Conservation (phyloP, 176 grass and related monocot genomes). For the Oryza australiensis region DNA sequence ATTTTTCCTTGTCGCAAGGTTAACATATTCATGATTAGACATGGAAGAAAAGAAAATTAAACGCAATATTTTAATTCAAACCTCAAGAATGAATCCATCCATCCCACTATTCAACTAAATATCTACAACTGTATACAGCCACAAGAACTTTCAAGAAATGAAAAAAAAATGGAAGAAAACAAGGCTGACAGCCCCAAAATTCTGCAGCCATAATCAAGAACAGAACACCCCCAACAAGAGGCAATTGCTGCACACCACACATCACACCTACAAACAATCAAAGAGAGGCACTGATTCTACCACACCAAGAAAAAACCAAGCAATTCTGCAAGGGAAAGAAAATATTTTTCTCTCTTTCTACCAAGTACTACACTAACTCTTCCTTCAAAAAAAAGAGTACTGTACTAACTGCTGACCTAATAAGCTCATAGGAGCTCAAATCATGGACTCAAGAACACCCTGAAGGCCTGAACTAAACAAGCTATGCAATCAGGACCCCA, state of each 20-base stretch:
- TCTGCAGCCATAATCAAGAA: neutral
- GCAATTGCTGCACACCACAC: neutral
- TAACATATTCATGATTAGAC: slow-evolving; percentile 13
- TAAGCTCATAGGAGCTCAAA: neutral
- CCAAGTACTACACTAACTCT: neutral
- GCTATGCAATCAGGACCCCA: neutral
- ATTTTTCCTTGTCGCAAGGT: neutral
- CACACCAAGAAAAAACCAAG: neutral
- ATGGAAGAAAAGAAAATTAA: neutral
- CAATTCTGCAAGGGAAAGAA: neutral
- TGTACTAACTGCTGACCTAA: neutral
- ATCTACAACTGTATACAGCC: slow-evolving; percentile 17
- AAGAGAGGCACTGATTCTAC: neutral
- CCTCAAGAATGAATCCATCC: neutral
- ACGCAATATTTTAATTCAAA: slow-evolving; percentile 20
- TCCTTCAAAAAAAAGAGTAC: too few species aligned
- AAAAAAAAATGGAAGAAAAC: neutral
- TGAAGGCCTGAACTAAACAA: neutral
- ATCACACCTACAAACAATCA: neutral
- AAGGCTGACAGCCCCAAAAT: neutral
- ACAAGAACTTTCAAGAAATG: slow-evolving; percentile 2
- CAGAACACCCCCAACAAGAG: neutral
- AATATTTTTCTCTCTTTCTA: neutral
- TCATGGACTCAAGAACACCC: neutral
- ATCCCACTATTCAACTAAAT: slow-evolving; percentile 9